Percentiles rank a stretch among this genome's conserved stretches.
phyloP scores from a whole-genome alignment of 805 yeast species.

The Wickerhamomyces ciferrii region DNA sequence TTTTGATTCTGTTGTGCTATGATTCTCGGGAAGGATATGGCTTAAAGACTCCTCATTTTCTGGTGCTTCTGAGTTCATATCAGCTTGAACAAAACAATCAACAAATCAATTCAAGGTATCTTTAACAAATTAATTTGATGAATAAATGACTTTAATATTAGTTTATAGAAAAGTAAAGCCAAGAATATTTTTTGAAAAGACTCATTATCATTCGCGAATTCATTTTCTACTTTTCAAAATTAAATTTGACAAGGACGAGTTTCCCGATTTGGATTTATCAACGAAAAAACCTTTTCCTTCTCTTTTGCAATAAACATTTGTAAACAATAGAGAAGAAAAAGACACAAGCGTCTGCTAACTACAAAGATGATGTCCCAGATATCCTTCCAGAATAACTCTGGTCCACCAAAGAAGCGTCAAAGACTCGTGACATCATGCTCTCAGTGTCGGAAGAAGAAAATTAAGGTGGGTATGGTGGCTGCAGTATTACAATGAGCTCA shows the following conservation, averaged over 20 bases:
- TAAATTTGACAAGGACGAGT: neutral
- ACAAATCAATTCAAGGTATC: too few species aligned
- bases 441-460: slow-evolving; percentile 21
- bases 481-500: too few species aligned
- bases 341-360: too few species aligned
- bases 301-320: neutral
- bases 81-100: too few species aligned
- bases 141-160: too few species aligned
- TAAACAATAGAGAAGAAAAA: neutral
- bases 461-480: slow-evolving; percentile 4
- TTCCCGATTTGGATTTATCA: neutral
- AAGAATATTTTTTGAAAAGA: too few species aligned
- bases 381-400: slow-evolving; percentile 5
- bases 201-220: too few species aligned
- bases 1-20: neutral
- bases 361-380: neutral
- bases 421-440: slow-evolving; percentile 19
- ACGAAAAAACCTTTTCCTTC: neutral
- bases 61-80: neutral
- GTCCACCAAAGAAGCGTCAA: slow-evolving; percentile 17
- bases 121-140: too few species aligned
- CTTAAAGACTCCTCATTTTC: neutral
- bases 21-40: neutral
- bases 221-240: too few species aligned
- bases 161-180: too few species aligned